Conservation (phyloP, 1,139 yeast genomes). For the Debaryomyces psychrophilus region DNA sequence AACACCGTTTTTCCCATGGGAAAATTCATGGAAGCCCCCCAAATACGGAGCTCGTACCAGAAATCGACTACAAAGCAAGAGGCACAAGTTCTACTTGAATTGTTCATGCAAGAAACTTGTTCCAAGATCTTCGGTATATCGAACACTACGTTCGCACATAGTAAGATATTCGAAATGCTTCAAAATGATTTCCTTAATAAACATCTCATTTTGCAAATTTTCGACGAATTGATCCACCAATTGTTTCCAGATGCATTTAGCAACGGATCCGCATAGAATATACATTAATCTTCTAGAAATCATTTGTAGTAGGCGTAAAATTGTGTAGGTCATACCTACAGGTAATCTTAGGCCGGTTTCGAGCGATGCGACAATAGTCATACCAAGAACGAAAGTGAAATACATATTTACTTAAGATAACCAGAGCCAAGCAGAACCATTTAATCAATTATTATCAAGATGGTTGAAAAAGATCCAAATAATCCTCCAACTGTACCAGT, state of each 20-base stretch:
- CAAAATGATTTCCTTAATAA: conserved; percentile 76
- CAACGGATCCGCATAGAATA: background rate
- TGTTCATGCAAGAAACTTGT: conserved; percentile 64
- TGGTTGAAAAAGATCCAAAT: conserved; percentile 3
- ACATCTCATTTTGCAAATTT: conserved; percentile 59
- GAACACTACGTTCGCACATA: conserved; percentile 66
- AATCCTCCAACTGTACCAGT: conserved; percentile 60
- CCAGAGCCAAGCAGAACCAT: background rate
- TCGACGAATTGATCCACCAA: conserved; percentile 35
- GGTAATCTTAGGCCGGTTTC: too few relatives aligned
- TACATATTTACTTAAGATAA: background rate
- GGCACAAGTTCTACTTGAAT: conserved; percentile 58
- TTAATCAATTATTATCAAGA: background rate
- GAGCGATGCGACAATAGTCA: conserved; percentile 1
- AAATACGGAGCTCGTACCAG: conserved; percentile 52
- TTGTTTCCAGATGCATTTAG: conserved; percentile 28
- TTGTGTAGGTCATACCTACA: too few relatives aligned
- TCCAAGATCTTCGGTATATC: conserved; percentile 75
- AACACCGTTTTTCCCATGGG: conserved; percentile 70
- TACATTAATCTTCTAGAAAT: background rate
- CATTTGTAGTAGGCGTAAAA: background rate
- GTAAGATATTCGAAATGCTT: conserved; percentile 61
- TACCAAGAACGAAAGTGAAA: background rate
- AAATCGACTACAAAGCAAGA: conserved; percentile 58
- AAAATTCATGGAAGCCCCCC: conserved; percentile 48